These are phyloP conservation scores for Kingdonia uniflora DNA, from an alignment of 164 flowering plant species.

Conservation along the genomic window DNA sequence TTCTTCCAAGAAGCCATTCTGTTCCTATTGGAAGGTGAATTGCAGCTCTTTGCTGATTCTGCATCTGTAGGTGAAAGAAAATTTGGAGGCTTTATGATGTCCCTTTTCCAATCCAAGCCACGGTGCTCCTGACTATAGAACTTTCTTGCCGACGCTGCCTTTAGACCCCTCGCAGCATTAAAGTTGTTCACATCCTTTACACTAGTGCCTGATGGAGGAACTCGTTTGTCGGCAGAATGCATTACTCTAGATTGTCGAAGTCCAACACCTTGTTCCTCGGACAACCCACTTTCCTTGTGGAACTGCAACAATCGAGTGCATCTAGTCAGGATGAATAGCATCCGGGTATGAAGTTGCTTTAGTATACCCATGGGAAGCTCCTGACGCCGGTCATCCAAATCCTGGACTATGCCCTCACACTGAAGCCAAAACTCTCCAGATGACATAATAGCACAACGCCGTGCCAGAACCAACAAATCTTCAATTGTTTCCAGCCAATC, in stretches of 20 bases:
- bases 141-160: constrained; percentile 40
- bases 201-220: constrained; percentile 23
- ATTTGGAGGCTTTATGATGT: constrained; percentile 19
- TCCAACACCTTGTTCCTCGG: constrained; percentile 55
- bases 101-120: constrained; percentile 46
- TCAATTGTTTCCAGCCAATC: constrained; percentile 98
- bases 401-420: constrained; percentile 99
- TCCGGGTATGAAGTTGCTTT: constrained; percentile 94
- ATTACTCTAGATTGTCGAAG: constrained; percentile 62
- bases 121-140: constrained; percentile 91
- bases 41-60: constrained; percentile 35
- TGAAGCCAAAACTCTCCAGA: constrained; percentile 99
- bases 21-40: constrained; percentile 47
- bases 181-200: constrained; percentile 32
- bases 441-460: constrained; percentile 87
- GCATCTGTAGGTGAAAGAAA: constrained; percentile 20
- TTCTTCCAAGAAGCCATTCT: constrained; percentile 88
- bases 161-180: constrained; percentile 29
- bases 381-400: constrained; percentile 93
- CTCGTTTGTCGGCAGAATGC: constrained; percentile 54
- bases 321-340: constrained; percentile 97
- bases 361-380: constrained; percentile 85
- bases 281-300: constrained; percentile 92
- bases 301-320: constrained; percentile 95
- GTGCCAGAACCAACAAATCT: constrained; percentile 82